phyloP scores from a whole-genome alignment of 2,329 filamentous ascomycete genomes.

The Hymenoscyphus linearis region DNA sequence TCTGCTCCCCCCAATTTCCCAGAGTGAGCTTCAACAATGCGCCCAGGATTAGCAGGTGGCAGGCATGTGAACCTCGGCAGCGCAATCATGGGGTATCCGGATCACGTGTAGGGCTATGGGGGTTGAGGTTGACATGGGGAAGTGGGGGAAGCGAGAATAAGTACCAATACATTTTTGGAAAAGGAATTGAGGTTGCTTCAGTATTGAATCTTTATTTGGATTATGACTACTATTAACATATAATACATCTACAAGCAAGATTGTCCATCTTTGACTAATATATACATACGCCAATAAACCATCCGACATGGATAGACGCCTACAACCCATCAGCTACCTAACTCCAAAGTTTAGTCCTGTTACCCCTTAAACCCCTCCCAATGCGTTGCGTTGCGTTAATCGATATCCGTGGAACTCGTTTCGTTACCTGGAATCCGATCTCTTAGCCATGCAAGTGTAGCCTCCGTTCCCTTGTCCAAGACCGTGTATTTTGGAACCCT shows the following conservation, averaged over 20 bases:
- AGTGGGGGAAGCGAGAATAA: background rate
- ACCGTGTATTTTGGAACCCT: constrained; percentile 80
- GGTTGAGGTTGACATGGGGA: background rate
- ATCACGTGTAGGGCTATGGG: background rate
- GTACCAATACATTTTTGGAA: too few relatives aligned
- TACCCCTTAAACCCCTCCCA: background rate
- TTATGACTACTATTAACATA: constrained; percentile 6
- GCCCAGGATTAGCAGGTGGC: background rate
- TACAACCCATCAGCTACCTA: constrained; percentile 4
- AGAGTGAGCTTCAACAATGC: constrained; percentile 1
- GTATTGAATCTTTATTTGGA: constrained; percentile 2
- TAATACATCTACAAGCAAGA: constrained; percentile 4
- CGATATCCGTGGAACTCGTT: constrained; percentile 20
- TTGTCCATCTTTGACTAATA: constrained; percentile 3
- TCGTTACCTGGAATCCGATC: constrained; percentile 62
- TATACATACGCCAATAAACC: constrained; percentile 6
- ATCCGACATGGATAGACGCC: constrained; percentile 2
- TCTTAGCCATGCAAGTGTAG: constrained; percentile 73
- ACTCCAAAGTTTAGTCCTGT: constrained; percentile 2
- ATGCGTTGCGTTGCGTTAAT: constrained; percentile 11
- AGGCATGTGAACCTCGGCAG: background rate
- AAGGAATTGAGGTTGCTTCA: too few relatives aligned
- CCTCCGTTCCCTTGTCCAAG: constrained; percentile 81
- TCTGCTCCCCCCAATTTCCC: background rate
- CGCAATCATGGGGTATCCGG: background rate